These are phyloP conservation scores for Ampelomyces quisqualis DNA, from an alignment of 2,329 filamentous ascomycete species.

Conservation along the genomic window DNA sequence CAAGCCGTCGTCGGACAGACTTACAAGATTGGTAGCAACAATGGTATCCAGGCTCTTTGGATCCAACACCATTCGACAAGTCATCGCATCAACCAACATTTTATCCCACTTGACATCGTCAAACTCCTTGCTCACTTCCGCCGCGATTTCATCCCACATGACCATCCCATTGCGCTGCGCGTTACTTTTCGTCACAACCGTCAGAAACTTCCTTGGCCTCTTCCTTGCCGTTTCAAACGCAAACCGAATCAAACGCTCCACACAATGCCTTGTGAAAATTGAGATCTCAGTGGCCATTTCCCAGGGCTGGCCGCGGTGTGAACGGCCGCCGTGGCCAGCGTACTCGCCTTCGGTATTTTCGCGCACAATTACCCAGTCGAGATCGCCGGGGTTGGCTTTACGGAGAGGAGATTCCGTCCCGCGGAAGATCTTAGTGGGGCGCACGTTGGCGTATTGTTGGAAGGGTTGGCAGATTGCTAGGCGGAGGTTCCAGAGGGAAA, in stretches of 20 bases:
- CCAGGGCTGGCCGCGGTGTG: conserved; percentile 60
- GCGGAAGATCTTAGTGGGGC: conserved; percentile 61
- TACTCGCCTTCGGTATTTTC: conserved; percentile 70
- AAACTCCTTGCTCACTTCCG: conserved; percentile 57
- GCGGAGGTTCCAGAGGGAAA: conserved; percentile 58
- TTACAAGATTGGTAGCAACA: conserved; percentile 60
- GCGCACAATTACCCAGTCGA: conserved; percentile 67
- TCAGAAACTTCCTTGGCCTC: conserved; percentile 59
- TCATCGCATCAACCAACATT: conserved; percentile 69
- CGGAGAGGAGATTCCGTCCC: conserved; percentile 61
- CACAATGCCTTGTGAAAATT: conserved; percentile 62
- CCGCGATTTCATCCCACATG: conserved; percentile 65
- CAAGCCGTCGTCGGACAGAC: conserved; percentile 36
- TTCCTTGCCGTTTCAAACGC: conserved; percentile 62
- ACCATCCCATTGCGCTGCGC: conserved; percentile 68
- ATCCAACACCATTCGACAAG: conserved; percentile 62
- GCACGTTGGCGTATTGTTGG: conserved; percentile 60
- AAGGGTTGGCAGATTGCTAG: conserved; percentile 58
- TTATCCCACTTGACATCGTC: conserved; percentile 63
- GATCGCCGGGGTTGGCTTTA: conserved; percentile 56
- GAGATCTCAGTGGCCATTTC: conserved; percentile 63
- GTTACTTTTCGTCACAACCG: conserved; percentile 66
- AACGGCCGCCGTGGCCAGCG: conserved; percentile 63
- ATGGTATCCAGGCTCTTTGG: conserved; percentile 63
- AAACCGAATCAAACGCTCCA: conserved; percentile 62